These are phyloP conservation scores for Rostrohypoxylon terebratum DNA, from an alignment of 495 filamentous ascomycete species.

Conservation along the genomic window DNA sequence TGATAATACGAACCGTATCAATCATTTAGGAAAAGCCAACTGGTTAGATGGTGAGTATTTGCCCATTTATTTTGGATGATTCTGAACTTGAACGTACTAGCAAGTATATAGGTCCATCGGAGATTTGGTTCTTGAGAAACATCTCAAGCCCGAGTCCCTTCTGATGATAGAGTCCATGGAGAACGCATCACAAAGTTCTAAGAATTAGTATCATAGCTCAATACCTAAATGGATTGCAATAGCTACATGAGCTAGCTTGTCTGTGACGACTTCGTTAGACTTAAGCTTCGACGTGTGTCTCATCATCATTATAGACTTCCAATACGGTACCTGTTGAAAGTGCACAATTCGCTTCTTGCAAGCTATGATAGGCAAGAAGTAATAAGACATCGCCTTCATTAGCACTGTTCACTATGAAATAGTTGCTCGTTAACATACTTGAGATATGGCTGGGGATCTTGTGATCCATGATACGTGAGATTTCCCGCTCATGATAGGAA, in stretches of 20 bases:
- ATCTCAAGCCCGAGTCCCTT: not conserved
- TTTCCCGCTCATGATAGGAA: not conserved
- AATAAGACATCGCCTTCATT: not conserved
- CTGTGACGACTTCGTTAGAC: not conserved
- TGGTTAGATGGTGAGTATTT: too few relatives aligned
- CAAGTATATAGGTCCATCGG: not conserved
- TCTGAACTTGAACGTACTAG: too few relatives aligned
- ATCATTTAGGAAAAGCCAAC: too few relatives aligned
- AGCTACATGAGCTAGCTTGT: not conserved
- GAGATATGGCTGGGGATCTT: not conserved
- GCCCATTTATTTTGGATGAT: too few relatives aligned
- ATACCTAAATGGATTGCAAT: not conserved
- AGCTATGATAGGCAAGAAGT: not conserved
- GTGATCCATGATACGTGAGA: not conserved
- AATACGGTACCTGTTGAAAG: not conserved
- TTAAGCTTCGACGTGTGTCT: not conserved
- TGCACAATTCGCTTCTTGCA: not conserved
- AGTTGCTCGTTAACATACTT: not conserved
- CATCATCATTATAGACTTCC: not conserved
- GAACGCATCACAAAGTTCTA: not conserved
- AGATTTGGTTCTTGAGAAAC: not conserved
- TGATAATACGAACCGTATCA: too few relatives aligned
- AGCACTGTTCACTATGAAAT: not conserved
- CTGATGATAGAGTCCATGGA: not conserved
- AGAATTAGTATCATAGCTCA: not conserved